Base-by-base conservation (phyloP, 2,329 filamentous ascomycete genomes). In the Peltaster fructicola region DNA sequence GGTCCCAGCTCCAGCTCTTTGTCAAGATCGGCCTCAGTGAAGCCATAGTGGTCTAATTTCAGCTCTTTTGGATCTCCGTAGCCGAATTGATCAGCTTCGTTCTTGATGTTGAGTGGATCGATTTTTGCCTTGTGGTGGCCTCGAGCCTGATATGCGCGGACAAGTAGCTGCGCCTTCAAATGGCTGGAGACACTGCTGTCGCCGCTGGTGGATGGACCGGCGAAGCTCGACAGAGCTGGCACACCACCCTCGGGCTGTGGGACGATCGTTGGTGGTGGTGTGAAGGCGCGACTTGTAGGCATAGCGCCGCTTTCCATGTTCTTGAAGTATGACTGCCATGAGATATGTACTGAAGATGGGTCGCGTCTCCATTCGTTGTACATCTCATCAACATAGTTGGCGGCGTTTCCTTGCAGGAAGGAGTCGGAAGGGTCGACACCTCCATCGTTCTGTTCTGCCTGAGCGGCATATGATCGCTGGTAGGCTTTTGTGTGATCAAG, bases 321-420 rank as follows among this genome's bases (percentile, higher is more conserved):
- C 61, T 74, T 80, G 68, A 98, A 98, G 68, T 98, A 98, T 50
- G 90, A 74, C 61, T 92, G 85, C 88, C 88, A 98, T 52, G 88
- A 98, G 44, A 92, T 67, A 57, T 98, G 88, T 31, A 98, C 88
- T 49, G 80, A 92, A 44, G 72, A 68, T 25, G 88, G 84, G 44
- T 98, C 82, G 37, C 78, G 65, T 59, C 85, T 92, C 88, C 88
- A 98, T 51, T 84, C 73, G 61, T 93, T 63, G 58, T 98, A 98
- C 88, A 98, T 98, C 63, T 93, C 88, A 55, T 98, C 88, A 51
- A 98, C 81, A 61, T 98, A 98, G 62, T 91, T 93, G 56, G 88
- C 88, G 32, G 85, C 88, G 63, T 80, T 95, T 40, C 88, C 88
- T 36, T 82, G 80, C 33, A 98, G 68, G 65, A 98, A 98, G 59